Evolutionary conservation across 1,284 basidiomycete genomes (phyloP).

Genomic region (Moesziomyces globuligerus): DNA sequence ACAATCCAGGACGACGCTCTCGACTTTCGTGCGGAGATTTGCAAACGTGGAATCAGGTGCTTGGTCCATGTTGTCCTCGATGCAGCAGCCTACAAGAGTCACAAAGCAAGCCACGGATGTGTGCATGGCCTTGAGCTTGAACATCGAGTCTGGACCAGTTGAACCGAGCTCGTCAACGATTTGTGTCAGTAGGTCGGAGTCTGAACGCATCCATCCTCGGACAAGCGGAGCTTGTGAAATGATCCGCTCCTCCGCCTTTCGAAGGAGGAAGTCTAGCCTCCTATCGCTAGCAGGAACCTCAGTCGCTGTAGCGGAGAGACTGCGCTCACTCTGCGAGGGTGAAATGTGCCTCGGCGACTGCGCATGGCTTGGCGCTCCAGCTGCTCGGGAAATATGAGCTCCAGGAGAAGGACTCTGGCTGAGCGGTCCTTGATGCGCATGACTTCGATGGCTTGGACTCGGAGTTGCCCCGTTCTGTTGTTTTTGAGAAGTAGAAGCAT

Average conservation of each 20-base stretch:
- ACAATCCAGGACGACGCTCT: slow-evolving; percentile 14
- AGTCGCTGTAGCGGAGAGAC: no score
- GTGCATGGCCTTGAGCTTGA: slow-evolving; percentile 11
- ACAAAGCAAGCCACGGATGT: slow-evolving; percentile 2
- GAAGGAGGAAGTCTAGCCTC: background rate
- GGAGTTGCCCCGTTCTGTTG: no score
- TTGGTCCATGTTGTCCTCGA: background rate
- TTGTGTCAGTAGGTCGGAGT: slow-evolving; percentile 3
- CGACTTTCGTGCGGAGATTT: slow-evolving; percentile 2
- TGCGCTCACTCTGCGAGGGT: background rate
- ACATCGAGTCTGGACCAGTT: background rate
- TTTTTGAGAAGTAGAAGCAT: no score
- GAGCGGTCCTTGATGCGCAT: no score
- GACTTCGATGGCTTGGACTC: no score
- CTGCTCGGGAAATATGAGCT: no score
- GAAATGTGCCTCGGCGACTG: background rate
- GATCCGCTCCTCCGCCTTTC: background rate
- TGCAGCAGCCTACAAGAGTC: background rate
- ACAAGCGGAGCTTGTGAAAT: background rate
- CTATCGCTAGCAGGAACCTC: no score
- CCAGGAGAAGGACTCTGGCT: no score
- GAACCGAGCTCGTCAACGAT: slow-evolving; percentile 5
- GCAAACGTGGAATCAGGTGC: background rate
- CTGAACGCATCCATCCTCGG: background rate
- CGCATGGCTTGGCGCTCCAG: no score